Evolutionary conservation across 1,284 basidiomycete species (phyloP).

Genomic region (Volvariella surrecta): DNA sequence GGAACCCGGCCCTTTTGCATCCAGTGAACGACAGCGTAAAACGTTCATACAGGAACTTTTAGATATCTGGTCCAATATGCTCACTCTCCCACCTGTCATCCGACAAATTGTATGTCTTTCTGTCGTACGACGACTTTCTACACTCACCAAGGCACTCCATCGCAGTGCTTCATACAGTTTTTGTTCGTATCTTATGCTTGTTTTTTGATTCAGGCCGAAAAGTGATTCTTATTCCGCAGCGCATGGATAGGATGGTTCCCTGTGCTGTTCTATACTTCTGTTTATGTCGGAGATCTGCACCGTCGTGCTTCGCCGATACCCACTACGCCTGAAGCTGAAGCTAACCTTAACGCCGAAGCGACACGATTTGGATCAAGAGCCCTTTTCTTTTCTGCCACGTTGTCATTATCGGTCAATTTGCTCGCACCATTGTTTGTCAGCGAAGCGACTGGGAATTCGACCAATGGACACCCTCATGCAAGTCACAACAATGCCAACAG

Average conservation of each 20-base stretch:
- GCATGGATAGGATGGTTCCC: conserved; percentile 87
- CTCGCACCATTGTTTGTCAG: conserved; percentile 67
- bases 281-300: conserved; percentile 85
- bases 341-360: conserved; percentile 45
- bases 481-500: conserved; percentile 2
- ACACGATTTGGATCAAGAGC: conserved; percentile 81
- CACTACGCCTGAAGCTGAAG: conserved; percentile 14
- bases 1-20: background rate
- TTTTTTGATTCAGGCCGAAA: background rate
- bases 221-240: conserved; percentile 25
- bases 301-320: conserved; percentile 34
- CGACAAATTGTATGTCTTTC: conserved; percentile 63
- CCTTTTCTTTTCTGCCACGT: conserved; percentile 68
- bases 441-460: conserved; percentile 15
- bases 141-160: conserved; percentile 6
- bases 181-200: conserved; percentile 48
- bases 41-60: conserved; percentile 43
- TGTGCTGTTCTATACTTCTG: conserved; percentile 78
- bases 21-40: conserved; percentile 26
- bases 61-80: conserved; percentile 63
- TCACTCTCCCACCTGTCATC: conserved; percentile 67
- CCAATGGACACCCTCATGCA: too few relatives aligned
- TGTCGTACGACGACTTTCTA: background rate
- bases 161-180: conserved; percentile 74
- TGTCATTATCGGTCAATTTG: conserved; percentile 65